phyloP scores from a whole-genome alignment of 257 asterid species.

The Solanum stenotomum region DNA sequence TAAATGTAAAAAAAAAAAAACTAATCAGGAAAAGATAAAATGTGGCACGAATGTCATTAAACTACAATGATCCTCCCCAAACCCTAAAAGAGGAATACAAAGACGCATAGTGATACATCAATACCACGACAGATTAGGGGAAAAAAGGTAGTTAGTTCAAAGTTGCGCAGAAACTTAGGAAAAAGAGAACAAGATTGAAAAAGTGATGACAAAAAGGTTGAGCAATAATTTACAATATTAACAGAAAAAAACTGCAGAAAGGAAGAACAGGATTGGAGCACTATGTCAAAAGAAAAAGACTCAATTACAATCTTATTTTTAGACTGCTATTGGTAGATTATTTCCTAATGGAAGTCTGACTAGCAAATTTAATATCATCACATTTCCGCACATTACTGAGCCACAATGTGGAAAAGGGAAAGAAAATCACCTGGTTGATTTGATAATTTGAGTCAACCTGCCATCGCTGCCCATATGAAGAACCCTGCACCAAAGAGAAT shows the following conservation, averaged over 20 bases:
- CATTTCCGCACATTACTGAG: neutral
- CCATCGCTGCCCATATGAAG: slow-evolving; percentile 72
- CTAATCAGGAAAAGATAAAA: neutral
- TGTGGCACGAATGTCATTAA: neutral
- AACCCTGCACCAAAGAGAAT: slow-evolving; percentile 36
- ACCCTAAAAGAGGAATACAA: neutral
- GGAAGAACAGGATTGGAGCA: neutral
- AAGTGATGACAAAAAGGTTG: neutral
- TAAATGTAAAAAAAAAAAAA: neutral
- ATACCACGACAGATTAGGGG: neutral
- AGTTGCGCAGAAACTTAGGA: neutral
- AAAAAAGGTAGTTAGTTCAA: neutral
- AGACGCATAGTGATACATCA: neutral
- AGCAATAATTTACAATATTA: neutral
- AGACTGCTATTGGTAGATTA: neutral
- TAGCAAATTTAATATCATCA: neutral
- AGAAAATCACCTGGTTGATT: slow-evolving; percentile 64
- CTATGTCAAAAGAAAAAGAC: neutral
- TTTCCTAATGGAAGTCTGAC: neutral
- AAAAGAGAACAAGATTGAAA: neutral
- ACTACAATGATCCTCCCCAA: neutral
- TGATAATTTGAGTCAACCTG: slow-evolving; percentile 58
- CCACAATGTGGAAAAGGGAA: neutral
- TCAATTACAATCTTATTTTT: neutral
- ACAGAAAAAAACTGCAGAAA: neutral